phyloP scores from a whole-genome alignment of 1,139 yeast species.

The Hemisphaericaspora subhashii region DNA sequence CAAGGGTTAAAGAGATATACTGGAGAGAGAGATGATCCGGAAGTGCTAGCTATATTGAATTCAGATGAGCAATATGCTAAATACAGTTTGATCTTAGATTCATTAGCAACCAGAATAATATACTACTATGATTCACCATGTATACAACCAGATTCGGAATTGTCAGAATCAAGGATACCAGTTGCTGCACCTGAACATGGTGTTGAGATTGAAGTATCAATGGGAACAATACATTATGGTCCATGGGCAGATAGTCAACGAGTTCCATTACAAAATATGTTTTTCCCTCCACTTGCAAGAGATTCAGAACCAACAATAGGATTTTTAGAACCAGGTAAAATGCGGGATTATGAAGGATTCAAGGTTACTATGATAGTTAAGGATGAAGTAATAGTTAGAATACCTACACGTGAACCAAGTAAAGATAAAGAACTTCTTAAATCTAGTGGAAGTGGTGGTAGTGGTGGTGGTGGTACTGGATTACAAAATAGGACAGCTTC shows the following conservation, averaged over 20 bases:
- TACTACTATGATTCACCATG: slow-evolving; percentile 79
- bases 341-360: slow-evolving; percentile 58
- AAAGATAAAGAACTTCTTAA: slow-evolving; percentile 54
- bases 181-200: slow-evolving; percentile 58
- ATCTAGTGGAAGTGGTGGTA: slow-evolving; percentile 10
- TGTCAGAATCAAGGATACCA: slow-evolving; percentile 15
- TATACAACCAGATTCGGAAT: slow-evolving; percentile 35
- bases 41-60: slow-evolving; percentile 27
- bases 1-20: slow-evolving; percentile 45
- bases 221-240: slow-evolving; percentile 79
- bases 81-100: slow-evolving; percentile 69
- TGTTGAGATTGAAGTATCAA: slow-evolving; percentile 55
- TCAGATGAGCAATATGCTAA: slow-evolving; percentile 76
- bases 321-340: slow-evolving; percentile 44
- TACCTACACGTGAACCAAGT: slow-evolving; percentile 83
- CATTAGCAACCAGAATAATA: slow-evolving; percentile 52
- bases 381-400: slow-evolving; percentile 66
- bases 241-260: slow-evolving; percentile 96
- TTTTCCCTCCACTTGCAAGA: slow-evolving; percentile 68
- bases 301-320: slow-evolving; percentile 50
- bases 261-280: slow-evolving; percentile 57
- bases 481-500: slow-evolving; percentile 9
- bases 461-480: slow-evolving; percentile 9
- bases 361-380: slow-evolving; percentile 54
- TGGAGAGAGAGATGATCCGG: slow-evolving; percentile 36